These are phyloP conservation scores for Cyberlindnera petersonii DNA, from an alignment of 805 yeast genomes.

Conservation along the genomic window DNA sequence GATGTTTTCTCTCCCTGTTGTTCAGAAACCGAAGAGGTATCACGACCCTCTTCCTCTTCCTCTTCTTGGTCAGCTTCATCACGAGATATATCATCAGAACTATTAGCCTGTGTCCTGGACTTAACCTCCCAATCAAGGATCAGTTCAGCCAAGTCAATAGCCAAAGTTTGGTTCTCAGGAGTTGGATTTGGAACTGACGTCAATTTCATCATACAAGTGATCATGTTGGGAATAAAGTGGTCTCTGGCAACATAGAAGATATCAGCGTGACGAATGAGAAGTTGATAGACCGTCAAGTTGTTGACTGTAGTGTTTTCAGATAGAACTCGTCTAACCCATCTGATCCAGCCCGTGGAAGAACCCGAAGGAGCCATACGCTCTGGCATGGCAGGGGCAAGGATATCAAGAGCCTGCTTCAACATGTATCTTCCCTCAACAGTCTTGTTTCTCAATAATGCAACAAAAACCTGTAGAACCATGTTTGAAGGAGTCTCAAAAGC, in stretches of 20 bases:
- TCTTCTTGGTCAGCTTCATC: too few species aligned
- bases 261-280: slow-evolving; percentile 80
- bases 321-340: slow-evolving; percentile 89
- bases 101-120: slow-evolving; percentile 29
- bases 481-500: slow-evolving; percentile 86
- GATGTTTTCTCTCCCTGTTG: slow-evolving; percentile 26
- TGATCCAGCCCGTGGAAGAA: slow-evolving; percentile 64
- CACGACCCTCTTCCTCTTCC: slow-evolving; percentile 21
- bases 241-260: slow-evolving; percentile 83
- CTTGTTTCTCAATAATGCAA: slow-evolving; percentile 79
- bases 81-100: neutral
- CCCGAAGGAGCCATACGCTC: slow-evolving; percentile 55
- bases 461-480: slow-evolving; percentile 87
- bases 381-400: slow-evolving; percentile 83
- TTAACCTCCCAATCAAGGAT: slow-evolving; percentile 80
- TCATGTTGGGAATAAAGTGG: slow-evolving; percentile 82
- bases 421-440: slow-evolving; percentile 79
- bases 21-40: slow-evolving; percentile 31
- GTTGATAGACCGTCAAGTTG: slow-evolving; percentile 83
- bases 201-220: slow-evolving; percentile 88
- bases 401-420: slow-evolving; percentile 83
- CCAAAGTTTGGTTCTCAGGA: slow-evolving; percentile 75
- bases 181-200: slow-evolving; percentile 75
- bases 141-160: slow-evolving; percentile 85
- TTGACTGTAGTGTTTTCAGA: slow-evolving; percentile 87